Base-by-base conservation (phyloP, 2,329 filamentous ascomycete species). In the Ophiostoma sp. region DNA sequence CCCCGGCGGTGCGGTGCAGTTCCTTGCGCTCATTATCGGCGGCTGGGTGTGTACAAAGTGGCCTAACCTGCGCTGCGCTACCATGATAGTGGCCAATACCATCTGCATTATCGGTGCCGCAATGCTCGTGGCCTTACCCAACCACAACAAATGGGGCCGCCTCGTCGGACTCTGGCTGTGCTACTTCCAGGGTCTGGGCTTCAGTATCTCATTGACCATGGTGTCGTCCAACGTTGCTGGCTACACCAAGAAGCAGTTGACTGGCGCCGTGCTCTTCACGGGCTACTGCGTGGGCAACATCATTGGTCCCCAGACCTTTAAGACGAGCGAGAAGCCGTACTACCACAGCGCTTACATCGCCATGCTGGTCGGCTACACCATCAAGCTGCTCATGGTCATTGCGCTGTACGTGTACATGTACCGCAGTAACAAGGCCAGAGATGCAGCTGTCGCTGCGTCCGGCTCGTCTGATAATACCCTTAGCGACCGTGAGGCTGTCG, bases 1-100 rank as follows among this genome's bases (percentile, higher is more conserved):
- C 66, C 85, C 85, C 0, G 85, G 84, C 16, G 85, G 84, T 18
- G 84, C 81, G 0, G 79, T 87, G 0, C 83, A 87, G 70, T 85
- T 86, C 71, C 72, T 84, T 0, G 81, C 83, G 0, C 76, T 86
- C 0, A 74, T 87, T 4, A 72, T 77, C 1, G 83, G 83, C 0
- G 83, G 84, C 11, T 80, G 78, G 66, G 76, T 87, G 38, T 84
- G 83, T 72, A 83, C 81, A 0, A 78, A 78, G n/a, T 85, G 76
- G 72, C 84, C 83, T 4, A 82, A 83, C 72, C 77, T 81, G 0
- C 78, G 84, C 5, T 85, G 82, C 71, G 76, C 80, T 3, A 84
- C 82, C 44, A 87, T 87, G 83, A 82, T 84, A 4, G 74, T 81
- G 4, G 84, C 84, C 3, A 86, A 86, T 73, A 73, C 74, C 0